These are phyloP conservation scores for Alternaria viburni DNA, from an alignment of 2,329 filamentous ascomycete genomes.

Conservation along the genomic window DNA sequence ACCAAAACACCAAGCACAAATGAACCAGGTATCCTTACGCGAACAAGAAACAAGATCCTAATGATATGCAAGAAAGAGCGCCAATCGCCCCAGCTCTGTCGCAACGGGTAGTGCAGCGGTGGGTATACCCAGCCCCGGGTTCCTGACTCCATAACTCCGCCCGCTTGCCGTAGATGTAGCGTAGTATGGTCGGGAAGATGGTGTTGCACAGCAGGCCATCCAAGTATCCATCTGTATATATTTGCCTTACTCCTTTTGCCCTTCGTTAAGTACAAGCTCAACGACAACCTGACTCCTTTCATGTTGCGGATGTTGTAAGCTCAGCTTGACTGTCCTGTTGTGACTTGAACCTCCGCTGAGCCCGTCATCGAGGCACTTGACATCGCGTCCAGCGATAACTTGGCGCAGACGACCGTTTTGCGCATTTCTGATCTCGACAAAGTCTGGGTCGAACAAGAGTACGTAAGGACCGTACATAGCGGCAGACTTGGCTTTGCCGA, in stretches of 20 bases:
- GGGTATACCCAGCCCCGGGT: not conserved
- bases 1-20: not conserved
- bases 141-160: slow-evolving; percentile 1
- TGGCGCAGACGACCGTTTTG: slow-evolving; percentile 93
- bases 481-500: slow-evolving; percentile 86
- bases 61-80: not conserved
- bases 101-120: not conserved
- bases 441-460: slow-evolving; percentile 92
- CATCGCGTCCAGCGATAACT: slow-evolving; percentile 90
- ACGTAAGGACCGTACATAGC: slow-evolving; percentile 92
- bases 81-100: not conserved
- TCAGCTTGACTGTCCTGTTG: slow-evolving; percentile 85
- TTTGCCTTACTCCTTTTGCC: slow-evolving; percentile 63
- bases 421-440: slow-evolving; percentile 95
- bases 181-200: not conserved
- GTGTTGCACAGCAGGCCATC: not conserved
- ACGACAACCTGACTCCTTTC: slow-evolving; percentile 85
- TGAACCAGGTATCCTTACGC: slow-evolving; percentile 1
- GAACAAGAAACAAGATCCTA: not conserved
- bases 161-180: not conserved
- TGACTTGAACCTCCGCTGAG: slow-evolving; percentile 46
- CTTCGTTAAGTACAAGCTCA: slow-evolving; percentile 91
- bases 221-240: not conserved
- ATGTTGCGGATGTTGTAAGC: slow-evolving; percentile 91
- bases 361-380: slow-evolving; percentile 83